phyloP scores from a whole-genome alignment of 2,329 filamentous ascomycete species.

The Nigrograna mackinnonii region DNA sequence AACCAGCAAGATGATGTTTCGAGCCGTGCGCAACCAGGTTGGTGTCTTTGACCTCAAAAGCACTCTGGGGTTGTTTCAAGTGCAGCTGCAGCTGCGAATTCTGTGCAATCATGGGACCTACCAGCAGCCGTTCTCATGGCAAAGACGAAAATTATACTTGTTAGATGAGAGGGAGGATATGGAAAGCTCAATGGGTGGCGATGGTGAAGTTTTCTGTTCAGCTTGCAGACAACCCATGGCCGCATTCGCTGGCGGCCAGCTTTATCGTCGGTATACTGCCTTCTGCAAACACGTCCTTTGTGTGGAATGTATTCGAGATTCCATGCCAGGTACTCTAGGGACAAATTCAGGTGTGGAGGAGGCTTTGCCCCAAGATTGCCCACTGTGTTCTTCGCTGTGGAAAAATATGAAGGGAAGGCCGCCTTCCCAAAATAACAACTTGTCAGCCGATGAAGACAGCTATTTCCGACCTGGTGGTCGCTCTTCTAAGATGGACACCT shows the following conservation, averaged over 20 bases:
- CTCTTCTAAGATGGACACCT: conserved; percentile 39
- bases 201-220: conserved; percentile 34
- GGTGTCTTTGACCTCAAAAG: conserved; percentile 37
- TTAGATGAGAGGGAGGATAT: conserved; percentile 43
- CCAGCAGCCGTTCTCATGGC: conserved; percentile 51
- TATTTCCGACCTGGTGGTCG: conserved; percentile 33
- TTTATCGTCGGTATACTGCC: conserved; percentile 23
- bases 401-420: not conserved
- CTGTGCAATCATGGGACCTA: conserved; percentile 57
- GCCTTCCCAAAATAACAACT: not conserved
- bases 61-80: conserved; percentile 52
- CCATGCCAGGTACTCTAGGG: conserved; percentile 4
- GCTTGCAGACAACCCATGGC: conserved; percentile 31
- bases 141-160: conserved; percentile 31
- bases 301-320: conserved; percentile 35
- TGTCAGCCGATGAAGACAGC: conserved; percentile 18
- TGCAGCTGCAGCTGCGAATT: conserved; percentile 51
- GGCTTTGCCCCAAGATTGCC: conserved; percentile 14
- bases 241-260: conserved; percentile 16
- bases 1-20: conserved; percentile 38
- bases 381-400: conserved; percentile 24
- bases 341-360: conserved; percentile 6
- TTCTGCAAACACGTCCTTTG: conserved; percentile 39
- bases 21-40: conserved; percentile 43
- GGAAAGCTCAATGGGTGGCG: conserved; percentile 20